Evolutionary conservation across 2,329 filamentous ascomycete genomes (phyloP).

Genomic region (Cryphonectria parasitica): DNA sequence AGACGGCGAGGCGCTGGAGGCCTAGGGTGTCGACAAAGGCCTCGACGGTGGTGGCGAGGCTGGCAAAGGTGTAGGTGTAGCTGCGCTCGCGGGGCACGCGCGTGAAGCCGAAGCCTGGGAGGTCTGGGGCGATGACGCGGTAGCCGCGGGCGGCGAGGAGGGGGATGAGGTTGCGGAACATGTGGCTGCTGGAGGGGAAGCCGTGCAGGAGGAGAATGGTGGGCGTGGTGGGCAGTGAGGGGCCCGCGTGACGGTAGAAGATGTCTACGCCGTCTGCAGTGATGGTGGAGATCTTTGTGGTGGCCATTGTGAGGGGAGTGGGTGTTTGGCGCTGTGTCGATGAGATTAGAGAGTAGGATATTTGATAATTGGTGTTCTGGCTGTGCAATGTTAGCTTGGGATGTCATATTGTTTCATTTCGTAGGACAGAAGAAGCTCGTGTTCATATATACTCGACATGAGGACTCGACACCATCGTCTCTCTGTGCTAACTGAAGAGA

Average conservation of each 20-base stretch:
- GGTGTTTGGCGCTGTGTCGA: neutral
- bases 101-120: slow-evolving; percentile 65
- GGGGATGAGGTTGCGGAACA: slow-evolving; percentile 50
- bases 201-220: slow-evolving; percentile 50
- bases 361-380: no score
- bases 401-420: neutral
- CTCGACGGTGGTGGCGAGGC: slow-evolving; percentile 50
- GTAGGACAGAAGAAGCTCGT: neutral
- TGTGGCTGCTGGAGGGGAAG: slow-evolving; percentile 49
- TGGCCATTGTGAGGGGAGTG: slow-evolving; percentile 8
- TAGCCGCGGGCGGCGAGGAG: slow-evolving; percentile 43
- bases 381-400: no score
- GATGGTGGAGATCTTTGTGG: slow-evolving; percentile 32
- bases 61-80: slow-evolving; percentile 60
- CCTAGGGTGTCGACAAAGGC: slow-evolving; percentile 53
- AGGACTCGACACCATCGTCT: neutral
- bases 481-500: neutral
- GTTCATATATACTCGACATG: neutral
- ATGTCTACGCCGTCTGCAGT: slow-evolving; percentile 42
- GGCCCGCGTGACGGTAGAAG: slow-evolving; percentile 46
- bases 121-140: slow-evolving; percentile 57
- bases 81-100: slow-evolving; percentile 42
- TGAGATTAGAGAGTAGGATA: neutral
- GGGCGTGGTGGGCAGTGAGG: slow-evolving; percentile 33
- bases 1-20: slow-evolving; percentile 55